Evolutionary conservation across 2,329 filamentous ascomycete genomes (phyloP).

Genomic region (Verticillium zaregamsianum): DNA sequence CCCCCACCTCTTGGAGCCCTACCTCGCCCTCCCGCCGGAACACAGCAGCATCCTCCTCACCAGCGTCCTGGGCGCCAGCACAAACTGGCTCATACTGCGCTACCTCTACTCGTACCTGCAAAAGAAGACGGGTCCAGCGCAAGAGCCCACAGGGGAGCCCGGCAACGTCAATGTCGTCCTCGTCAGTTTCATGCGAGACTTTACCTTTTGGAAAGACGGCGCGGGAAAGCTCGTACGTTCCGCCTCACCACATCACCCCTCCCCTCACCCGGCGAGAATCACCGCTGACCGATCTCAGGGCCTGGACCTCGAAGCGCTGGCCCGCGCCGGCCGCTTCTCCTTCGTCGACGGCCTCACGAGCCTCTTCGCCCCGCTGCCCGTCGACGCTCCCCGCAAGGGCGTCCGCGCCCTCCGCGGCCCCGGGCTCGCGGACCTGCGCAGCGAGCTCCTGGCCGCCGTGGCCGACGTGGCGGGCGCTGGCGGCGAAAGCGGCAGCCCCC

Average conservation of each 20-base stretch:
- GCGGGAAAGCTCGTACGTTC: conserved; percentile 59
- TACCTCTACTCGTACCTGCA: conserved; percentile 46
- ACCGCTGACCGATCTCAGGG: conserved; percentile 40
- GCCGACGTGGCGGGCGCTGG: conserved; percentile 35
- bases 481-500: conserved; percentile 20
- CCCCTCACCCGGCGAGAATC: neutral
- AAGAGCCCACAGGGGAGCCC: conserved; percentile 6
- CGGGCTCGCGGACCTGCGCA: conserved; percentile 30
- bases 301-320: conserved; percentile 62
- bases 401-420: conserved; percentile 22
- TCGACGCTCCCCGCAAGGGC: conserved; percentile 5
- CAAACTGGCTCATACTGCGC: conserved; percentile 62
- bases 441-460: conserved; percentile 34
- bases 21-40: conserved; percentile 54
- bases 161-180: conserved; percentile 56
- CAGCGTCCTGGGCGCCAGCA: conserved; percentile 58
- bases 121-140: neutral
- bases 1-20: conserved; percentile 61
- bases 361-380: conserved; percentile 37
- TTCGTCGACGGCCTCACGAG: conserved; percentile 73
- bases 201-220: conserved; percentile 73
- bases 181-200: conserved; percentile 78
- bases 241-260: neutral
- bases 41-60: conserved; percentile 63
- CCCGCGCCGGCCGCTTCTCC: conserved; percentile 55